A percentile compares a stretch with the other conserved stretches of the same genome.
Conservation (phyloP, 257 asterid genomes). For the Scutellaria minor region DNA sequence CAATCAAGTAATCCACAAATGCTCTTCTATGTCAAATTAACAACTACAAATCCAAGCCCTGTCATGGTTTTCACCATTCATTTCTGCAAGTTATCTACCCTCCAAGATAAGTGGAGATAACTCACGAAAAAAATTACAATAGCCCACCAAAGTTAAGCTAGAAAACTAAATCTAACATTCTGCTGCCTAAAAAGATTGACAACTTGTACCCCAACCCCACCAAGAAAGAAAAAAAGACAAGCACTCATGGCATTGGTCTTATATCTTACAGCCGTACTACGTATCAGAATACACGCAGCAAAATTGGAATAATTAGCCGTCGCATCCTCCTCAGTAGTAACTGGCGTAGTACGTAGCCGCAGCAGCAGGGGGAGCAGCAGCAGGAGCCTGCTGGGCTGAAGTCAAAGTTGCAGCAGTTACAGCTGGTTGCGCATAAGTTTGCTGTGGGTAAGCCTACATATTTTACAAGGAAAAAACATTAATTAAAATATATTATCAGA, state of each 20-base stretch:
- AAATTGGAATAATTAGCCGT: conserved; percentile 28
- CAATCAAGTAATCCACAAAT: too few species aligned
- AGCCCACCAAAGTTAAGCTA: neutral
- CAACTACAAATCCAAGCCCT: too few species aligned
- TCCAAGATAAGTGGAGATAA: too few species aligned
- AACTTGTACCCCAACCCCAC: neutral
- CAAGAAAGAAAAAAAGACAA: conserved; percentile 10
- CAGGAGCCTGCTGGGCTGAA: conserved; percentile 53
- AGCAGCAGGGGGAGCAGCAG: conserved; percentile 45
- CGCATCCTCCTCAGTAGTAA: conserved; percentile 66
- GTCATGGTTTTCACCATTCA: too few species aligned
- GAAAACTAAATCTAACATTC: neutral
- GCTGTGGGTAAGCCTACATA: conserved; percentile 63
- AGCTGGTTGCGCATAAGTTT: conserved; percentile 70
- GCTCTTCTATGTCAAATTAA: too few species aligned
- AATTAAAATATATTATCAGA: neutral
- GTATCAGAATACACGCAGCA: conserved; percentile 46
- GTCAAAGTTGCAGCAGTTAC: conserved; percentile 59
- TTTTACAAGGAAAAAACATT: neutral
- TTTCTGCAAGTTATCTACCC: too few species aligned
- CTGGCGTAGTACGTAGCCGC: conserved; percentile 63
- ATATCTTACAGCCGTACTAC: conserved; percentile 34
- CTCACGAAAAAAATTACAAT: neutral
- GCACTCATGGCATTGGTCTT: conserved; percentile 27
- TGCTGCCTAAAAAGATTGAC: neutral